Conservation (phyloP, 2,329 filamentous ascomycete genomes). For the Cladophialophora carrionii region DNA sequence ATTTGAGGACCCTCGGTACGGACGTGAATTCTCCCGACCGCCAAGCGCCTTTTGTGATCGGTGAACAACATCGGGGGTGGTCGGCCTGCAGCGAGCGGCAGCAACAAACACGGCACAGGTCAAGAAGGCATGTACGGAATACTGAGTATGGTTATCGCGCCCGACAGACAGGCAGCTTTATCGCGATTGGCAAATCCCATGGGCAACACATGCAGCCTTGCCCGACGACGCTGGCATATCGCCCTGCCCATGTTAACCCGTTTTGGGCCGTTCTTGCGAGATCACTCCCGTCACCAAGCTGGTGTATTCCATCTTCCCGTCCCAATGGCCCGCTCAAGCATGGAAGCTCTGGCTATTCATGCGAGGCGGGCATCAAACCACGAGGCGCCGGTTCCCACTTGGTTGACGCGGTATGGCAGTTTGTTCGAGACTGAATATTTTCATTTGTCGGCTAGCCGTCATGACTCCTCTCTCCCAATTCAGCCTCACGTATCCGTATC, state of each 20-base stretch:
- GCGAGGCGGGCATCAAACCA: not conserved
- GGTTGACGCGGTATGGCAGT: not conserved
- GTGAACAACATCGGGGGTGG: not conserved
- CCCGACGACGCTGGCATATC: not conserved
- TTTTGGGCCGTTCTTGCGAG: conserved; percentile 15
- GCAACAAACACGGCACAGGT: not conserved
- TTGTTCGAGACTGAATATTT: not conserved
- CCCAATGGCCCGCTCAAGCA: not conserved
- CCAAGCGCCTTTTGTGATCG: not conserved
- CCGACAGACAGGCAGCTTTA: not conserved
- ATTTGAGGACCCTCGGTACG: not conserved
- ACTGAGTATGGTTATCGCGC: not conserved
- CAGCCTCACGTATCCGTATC: conserved; percentile 1
- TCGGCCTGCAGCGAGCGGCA: not conserved
- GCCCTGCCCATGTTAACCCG: not conserved
- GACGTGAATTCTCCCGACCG: not conserved
- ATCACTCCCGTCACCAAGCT: conserved; percentile 7
- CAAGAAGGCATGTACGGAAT: not conserved
- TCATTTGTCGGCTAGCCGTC: not conserved
- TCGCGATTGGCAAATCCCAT: not conserved
- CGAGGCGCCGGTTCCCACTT: not conserved
- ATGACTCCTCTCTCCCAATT: conserved; percentile 2
- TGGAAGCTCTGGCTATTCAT: not conserved
- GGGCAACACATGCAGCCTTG: conserved; percentile 7
- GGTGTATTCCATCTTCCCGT: not conserved